phyloP scores from a whole-genome alignment of 2,329 filamentous ascomycete species.

The Aschersonia sp. region DNA sequence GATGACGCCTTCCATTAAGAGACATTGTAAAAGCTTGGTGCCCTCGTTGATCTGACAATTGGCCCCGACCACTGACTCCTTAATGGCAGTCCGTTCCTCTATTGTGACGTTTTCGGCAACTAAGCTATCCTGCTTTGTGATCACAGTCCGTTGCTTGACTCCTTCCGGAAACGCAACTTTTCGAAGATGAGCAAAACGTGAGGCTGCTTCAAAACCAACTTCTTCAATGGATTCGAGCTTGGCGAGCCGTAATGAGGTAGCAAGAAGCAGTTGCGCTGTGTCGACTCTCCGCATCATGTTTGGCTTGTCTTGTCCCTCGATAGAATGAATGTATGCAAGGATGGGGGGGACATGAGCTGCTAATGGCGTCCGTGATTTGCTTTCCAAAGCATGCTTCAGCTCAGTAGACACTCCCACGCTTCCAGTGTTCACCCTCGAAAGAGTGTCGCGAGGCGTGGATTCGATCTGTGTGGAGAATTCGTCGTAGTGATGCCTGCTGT shows the following conservation, averaged over 20 bases:
- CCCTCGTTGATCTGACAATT: conserved; percentile 77
- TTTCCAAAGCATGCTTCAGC: not conserved
- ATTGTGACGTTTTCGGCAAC: conserved; percentile 82
- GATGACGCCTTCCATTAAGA: conserved; percentile 84
- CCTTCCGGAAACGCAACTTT: conserved; percentile 78
- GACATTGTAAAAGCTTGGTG: conserved; percentile 72
- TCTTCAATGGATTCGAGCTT: conserved; percentile 64
- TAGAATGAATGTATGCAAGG: conserved; percentile 67
- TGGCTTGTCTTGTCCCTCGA: conserved; percentile 23
- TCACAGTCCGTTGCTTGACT: conserved; percentile 65
- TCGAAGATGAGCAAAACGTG: conserved; percentile 60
- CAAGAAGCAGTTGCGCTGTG: conserved; percentile 66
- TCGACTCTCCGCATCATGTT: conserved; percentile 79
- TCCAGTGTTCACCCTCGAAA: not conserved
- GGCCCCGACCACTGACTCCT: conserved; percentile 76
- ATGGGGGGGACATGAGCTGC: conserved; percentile 47
- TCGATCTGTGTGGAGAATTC: conserved; percentile 11
- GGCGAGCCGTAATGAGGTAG: conserved; percentile 71
- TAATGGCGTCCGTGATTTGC: not conserved
- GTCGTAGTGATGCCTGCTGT: conserved; percentile 22
- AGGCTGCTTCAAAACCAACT: conserved; percentile 38
- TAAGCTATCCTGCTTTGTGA: conserved; percentile 68
- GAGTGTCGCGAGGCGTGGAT: conserved; percentile 6
- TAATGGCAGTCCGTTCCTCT: conserved; percentile 81
- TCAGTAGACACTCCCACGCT: not conserved